Base-by-base conservation (phyloP, 306 rosid species). In the Benincasa hispida region DNA sequence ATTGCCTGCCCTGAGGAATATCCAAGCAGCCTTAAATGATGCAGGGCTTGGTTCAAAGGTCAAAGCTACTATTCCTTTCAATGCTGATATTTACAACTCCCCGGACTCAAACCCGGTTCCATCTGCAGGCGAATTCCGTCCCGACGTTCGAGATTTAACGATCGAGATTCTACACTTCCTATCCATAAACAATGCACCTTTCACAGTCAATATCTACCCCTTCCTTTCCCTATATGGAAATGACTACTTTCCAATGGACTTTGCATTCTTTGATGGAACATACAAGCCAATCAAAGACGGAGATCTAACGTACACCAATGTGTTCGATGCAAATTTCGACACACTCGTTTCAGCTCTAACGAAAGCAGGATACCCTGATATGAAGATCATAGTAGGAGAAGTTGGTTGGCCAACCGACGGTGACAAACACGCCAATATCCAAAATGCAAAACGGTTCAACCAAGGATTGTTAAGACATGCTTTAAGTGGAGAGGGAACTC, bases 361-460 rank as follows among this genome's bases (percentile, higher is more conserved):
- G 34, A 88, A 79, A 78, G 91, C 91, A 11, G 98, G 98, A 28
- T 92, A 81, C 80, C 93, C 91, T 18, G 91, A 90, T 21, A 85
- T 86, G 83, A 48, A 80, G 53, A 77, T 92, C 79, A 48, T 88
- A 14, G 85, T 92, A 47, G 98, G 98, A 60, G 98, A 92, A 81
- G 91, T 92, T 8, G 98, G 98, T 37, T 92, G 98, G 98, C 96
- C 98, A 22, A 90, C 96, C 6, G 98, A 92, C 70, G 96, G 93
- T 8, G 96, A 90, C 75, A 84, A 78, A 51, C 72, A 86, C 60
- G 96, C 96, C 21, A 90, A 85, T 59, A 48, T 86, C 25, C 77
- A 65, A 60, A 82, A 86, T 45, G 98, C 98, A 19, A 84, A 84
- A 65, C 88, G 88, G 74, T 92, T 92, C 79, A 92, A 87, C 83